These are phyloP conservation scores for Suillus subalutaceus DNA, from an alignment of 768 basidiomycete genomes.

Conservation along the genomic window DNA sequence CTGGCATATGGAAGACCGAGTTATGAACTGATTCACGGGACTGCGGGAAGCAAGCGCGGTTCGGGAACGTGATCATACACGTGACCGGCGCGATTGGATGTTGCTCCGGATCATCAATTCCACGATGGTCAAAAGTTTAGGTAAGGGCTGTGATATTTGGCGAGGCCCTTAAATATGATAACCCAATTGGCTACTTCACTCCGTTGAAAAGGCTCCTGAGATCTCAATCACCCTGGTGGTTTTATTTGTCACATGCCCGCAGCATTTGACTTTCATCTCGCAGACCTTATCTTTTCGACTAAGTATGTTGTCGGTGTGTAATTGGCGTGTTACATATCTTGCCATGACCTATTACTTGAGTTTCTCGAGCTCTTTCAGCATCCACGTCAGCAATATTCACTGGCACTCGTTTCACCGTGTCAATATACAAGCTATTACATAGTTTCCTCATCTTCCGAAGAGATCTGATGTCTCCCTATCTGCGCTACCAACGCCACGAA, in stretches of 20 bases:
- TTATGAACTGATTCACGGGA: not conserved
- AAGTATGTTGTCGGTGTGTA: not conserved
- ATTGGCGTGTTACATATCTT: not conserved
- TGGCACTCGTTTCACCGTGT: not conserved
- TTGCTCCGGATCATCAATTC: too few species aligned
- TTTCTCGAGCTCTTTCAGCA: not conserved
- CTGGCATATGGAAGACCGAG: not conserved
- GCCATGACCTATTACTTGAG: not conserved
- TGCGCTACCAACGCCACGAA: not conserved
- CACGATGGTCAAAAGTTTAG: too few species aligned
- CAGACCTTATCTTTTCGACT: not conserved
- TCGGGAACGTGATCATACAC: not conserved
- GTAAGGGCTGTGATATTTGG: too few species aligned
- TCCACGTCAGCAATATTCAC: not conserved
- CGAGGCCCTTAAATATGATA: too few species aligned
- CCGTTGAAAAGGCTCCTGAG: not conserved
- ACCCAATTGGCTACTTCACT: too few species aligned
- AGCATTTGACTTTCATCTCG: not conserved
- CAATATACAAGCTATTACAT: not conserved
- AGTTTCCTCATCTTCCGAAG: not conserved
- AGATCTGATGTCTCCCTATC: not conserved
- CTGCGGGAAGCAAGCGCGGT: not conserved
- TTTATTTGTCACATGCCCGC: not conserved
- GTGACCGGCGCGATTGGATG: not conserved
- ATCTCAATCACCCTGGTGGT: not conserved